A percentile compares a stretch with the other conserved stretches of the same genome.
Evolutionary conservation across 2,329 filamentous ascomycete species (phyloP).

Genomic region (Sporothrix luriei): DNA sequence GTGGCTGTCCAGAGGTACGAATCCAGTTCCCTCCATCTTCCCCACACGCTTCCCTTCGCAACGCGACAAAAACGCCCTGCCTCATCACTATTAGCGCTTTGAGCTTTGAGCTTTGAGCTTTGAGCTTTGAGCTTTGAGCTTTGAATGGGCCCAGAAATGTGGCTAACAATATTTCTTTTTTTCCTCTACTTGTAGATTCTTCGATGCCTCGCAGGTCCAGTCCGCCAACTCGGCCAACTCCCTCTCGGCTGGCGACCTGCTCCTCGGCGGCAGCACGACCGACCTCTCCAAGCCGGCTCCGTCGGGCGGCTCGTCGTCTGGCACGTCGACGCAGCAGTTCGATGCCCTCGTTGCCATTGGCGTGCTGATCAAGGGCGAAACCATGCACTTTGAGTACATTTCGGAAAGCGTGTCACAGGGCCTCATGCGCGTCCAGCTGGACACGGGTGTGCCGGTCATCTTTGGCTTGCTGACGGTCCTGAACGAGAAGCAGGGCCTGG

Average conservation of each 20-base stretch:
- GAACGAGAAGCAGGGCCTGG: conserved; percentile 82
- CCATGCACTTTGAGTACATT: conserved; percentile 99
- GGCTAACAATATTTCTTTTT: conserved; percentile 14
- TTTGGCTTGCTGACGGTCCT: conserved; percentile 91
- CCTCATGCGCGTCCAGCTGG: conserved; percentile 91
- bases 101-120: too few relatives aligned
- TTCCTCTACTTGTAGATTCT: conserved; percentile 59
- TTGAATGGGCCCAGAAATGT: background rate
- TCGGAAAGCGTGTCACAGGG: conserved; percentile 87
- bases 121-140: too few relatives aligned
- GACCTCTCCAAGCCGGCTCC: conserved; percentile 73
- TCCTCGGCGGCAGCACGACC: conserved; percentile 69
- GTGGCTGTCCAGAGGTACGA: conserved; percentile 80
- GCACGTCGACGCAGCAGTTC: conserved; percentile 64
- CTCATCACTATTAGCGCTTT: too few relatives aligned
- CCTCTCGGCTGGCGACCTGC: conserved; percentile 67
- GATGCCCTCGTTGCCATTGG: conserved; percentile 95
- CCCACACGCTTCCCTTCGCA: conserved; percentile 10
- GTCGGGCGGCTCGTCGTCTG: conserved; percentile 40
- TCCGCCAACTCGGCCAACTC: conserved; percentile 64
- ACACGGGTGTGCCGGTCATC: conserved; percentile 84
- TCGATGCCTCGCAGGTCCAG: conserved; percentile 84
- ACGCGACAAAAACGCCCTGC: background rate
- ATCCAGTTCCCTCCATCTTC: conserved; percentile 28
- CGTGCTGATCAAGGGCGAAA: conserved; percentile 96